Evolutionary conservation across 768 basidiomycete genomes (phyloP), one percentile per base, ranked within the genome.

Genomic region (Gyrodon lividus): DNA sequence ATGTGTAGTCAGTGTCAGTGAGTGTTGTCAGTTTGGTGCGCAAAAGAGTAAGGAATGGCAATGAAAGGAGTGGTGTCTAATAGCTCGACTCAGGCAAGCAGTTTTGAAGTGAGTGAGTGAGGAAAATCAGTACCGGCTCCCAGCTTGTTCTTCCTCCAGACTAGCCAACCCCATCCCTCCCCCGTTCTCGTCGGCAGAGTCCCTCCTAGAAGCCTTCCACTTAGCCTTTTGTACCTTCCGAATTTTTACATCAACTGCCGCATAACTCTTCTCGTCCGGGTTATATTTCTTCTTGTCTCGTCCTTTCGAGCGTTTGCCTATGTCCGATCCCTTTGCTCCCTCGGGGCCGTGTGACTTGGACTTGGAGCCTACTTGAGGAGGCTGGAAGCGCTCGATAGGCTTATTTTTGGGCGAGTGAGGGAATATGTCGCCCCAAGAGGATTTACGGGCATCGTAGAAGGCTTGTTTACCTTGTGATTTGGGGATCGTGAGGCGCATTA

Each of bases 401-500:
- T 75, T 63, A 63, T 89, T 91, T 70, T 93, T 94, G 5, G 93
- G 83, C 16, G 75, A 70, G 63, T 98, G 95, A 19, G 97, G 97
- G 70, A 98, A 98, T 20, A 92, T 75, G 66, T 98, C 97, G 17
- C 97, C 97, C 95, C 96, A 98, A 9, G 70, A 71, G 0, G 90
- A 85, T 72, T 98, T 98, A 31, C 95, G 84, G 2, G 95, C 94
- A 66, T 98, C 97, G 64, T 98, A 93, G 65, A 84, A 99, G 0
- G 82, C 79, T 61, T 98, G 94, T 67, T 92, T 95, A n/a, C 94
- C 94, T 71, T 95, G 94, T 2, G 92, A 95, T 59, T 84, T 93
- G 0, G 96, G 90, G 34, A 96, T 84, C 5, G 89, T 96, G 69
- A 95, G 73, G 5, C 96, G 85, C 80, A 94, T 88, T 42, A 98